Evolutionary conservation across 805 yeast species (phyloP).

Genomic region (Kregervanrija delftensis): DNA sequence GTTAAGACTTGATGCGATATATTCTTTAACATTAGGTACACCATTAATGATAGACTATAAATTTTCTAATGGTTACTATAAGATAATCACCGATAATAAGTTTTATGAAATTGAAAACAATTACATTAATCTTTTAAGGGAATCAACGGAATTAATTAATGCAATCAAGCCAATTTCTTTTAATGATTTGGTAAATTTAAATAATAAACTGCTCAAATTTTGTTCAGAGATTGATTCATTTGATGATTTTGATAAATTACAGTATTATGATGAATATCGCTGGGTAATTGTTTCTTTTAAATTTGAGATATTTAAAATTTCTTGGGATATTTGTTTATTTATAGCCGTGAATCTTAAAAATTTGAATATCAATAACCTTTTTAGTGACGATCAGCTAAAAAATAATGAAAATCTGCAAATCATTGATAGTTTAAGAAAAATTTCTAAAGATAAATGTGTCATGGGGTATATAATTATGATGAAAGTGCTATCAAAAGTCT

Average conservation of each 20-base stretch:
- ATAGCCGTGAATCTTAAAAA: not conserved
- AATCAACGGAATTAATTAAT: not conserved
- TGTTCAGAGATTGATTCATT: not conserved
- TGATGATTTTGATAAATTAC: not conserved
- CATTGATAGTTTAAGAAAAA: not conserved
- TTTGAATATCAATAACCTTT: not conserved
- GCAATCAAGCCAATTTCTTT: not conserved
- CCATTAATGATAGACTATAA: constrained; percentile 12
- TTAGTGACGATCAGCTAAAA: not conserved
- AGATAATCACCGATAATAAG: not conserved
- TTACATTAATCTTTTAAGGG: not conserved
- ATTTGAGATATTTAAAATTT: constrained; percentile 3
- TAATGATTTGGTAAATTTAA: not conserved
- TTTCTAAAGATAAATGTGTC: too few species aligned
- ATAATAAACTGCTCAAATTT: constrained; percentile 1
- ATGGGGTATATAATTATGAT: too few species aligned
- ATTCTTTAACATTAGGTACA: constrained; percentile 3
- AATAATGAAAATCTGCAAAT: not conserved
- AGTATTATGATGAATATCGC: not conserved
- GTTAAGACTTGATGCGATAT: constrained; percentile 8
- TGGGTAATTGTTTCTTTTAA: constrained; percentile 6
- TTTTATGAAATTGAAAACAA: not conserved
- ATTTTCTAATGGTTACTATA: constrained; percentile 8
- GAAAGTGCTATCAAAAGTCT: too few species aligned
- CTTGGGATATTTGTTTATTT: not conserved